phyloP scores from a whole-genome alignment of 1,284 basidiomycete species.

The Ceratobasidium sp. region DNA sequence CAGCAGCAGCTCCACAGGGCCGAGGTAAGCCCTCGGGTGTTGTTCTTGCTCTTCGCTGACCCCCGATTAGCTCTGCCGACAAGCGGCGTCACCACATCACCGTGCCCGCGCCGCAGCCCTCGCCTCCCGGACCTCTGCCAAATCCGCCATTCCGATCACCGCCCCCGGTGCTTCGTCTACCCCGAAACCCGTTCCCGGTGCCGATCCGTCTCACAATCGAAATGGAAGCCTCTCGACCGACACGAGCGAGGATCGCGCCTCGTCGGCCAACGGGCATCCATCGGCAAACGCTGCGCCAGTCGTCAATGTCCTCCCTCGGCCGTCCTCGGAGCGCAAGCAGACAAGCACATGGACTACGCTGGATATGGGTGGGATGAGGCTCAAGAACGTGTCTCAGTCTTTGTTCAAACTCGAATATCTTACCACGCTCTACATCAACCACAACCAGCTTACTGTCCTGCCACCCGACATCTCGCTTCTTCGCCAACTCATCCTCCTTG shows the following conservation, averaged over 20 bases:
- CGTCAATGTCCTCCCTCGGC: slow-evolving; percentile 59
- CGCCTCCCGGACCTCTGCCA: slow-evolving; percentile 78
- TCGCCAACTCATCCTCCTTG: slow-evolving; percentile 88
- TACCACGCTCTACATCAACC: slow-evolving; percentile 95
- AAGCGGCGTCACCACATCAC: slow-evolving; percentile 79
- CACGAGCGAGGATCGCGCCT: slow-evolving; percentile 55
- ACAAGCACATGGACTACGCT: slow-evolving; percentile 89
- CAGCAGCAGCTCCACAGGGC: slow-evolving; percentile 53
- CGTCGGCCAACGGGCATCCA: slow-evolving; percentile 63
- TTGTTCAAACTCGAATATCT: slow-evolving; percentile 95
- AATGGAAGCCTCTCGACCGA: slow-evolving; percentile 51
- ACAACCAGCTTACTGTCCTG: slow-evolving; percentile 86
- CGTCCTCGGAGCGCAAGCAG: slow-evolving; percentile 67
- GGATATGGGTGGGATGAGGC: slow-evolving; percentile 95
- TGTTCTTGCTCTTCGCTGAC: slow-evolving; percentile 10
- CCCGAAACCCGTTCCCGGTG: slow-evolving; percentile 59
- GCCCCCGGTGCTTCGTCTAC: slow-evolving; percentile 69
- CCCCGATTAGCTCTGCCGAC: slow-evolving; percentile 70
- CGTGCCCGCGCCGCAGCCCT: slow-evolving; percentile 81
- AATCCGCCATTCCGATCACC: slow-evolving; percentile 83
- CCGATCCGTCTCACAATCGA: slow-evolving; percentile 56
- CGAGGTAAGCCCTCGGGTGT: slow-evolving; percentile 43
- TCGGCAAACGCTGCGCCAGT: slow-evolving; percentile 78
- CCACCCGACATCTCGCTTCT: slow-evolving; percentile 88
- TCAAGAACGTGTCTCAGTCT: slow-evolving; percentile 88